phyloP scores from a whole-genome alignment of 1,284 basidiomycete genomes.

The Ustilago loliicola region DNA sequence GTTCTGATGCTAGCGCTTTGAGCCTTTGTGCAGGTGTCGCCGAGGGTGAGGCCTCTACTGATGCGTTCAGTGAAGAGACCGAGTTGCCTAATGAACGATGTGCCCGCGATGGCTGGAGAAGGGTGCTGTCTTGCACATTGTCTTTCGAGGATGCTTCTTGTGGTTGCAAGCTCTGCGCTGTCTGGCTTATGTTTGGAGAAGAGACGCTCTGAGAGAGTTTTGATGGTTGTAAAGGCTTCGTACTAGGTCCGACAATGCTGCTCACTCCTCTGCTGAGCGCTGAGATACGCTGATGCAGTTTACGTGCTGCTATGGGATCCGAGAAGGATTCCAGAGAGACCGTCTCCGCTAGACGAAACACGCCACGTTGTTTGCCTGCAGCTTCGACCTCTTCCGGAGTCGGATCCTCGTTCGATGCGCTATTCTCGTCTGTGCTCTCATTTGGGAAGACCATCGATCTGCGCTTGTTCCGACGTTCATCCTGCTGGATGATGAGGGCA shows the following conservation, averaged over 20 bases:
- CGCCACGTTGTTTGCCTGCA: conserved; percentile 33
- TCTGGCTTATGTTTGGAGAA: conserved; percentile 26
- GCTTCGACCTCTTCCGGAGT: neutral
- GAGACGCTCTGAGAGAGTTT: conserved; percentile 48
- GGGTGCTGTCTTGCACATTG: neutral
- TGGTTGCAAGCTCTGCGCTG: conserved; percentile 3
- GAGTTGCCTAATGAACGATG: conserved; percentile 35
- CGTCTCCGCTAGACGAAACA: conserved; percentile 65
- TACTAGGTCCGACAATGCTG: conserved; percentile 16
- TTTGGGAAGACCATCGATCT: conserved; percentile 28
- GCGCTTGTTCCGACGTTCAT: conserved; percentile 41
- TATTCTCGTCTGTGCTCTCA: neutral
- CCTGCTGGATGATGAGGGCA: conserved; percentile 59
- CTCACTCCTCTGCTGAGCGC: conserved; percentile 28
- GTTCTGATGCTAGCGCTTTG: conserved; percentile 49
- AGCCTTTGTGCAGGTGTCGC: conserved; percentile 31
- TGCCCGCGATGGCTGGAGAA: conserved; percentile 1
- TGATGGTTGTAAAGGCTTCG: conserved; percentile 32
- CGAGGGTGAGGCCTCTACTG: conserved; percentile 16
- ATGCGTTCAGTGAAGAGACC: conserved; percentile 27
- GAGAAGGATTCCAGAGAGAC: conserved; percentile 54
- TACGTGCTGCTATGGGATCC: conserved; percentile 43
- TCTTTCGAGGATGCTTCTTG: neutral
- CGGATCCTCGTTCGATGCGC: neutral
- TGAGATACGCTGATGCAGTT: conserved; percentile 49